Percentiles rank a stretch among this genome's conserved stretches.
Conservation (phyloP, 2,329 filamentous ascomycete genomes). For the Aspergillus puulaauensis region DNA sequence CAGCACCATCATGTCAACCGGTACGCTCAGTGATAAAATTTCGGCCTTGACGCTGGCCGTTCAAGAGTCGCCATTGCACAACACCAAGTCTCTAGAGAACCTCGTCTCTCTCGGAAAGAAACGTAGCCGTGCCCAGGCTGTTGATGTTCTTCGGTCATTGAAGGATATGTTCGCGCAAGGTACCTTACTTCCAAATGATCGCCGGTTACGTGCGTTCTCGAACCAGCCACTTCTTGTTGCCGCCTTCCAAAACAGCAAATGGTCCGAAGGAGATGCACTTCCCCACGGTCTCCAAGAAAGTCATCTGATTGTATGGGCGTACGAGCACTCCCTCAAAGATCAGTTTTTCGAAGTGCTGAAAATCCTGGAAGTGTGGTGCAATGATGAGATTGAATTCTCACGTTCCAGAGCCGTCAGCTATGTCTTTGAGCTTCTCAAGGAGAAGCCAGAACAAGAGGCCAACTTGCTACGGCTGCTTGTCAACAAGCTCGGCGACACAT, state of each 20-base stretch:
- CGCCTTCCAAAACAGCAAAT: constrained; percentile 66
- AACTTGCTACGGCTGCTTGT: constrained; percentile 88
- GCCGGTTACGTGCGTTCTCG: constrained; percentile 76
- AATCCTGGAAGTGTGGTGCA: constrained; percentile 87
- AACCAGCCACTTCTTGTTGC: constrained; percentile 75
- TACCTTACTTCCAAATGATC: constrained; percentile 75
- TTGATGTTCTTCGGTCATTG: constrained; percentile 86
- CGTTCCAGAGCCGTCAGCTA: constrained; percentile 85
- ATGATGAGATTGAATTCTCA: constrained; percentile 92
- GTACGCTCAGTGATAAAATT: constrained; percentile 94
- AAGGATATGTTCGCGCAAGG: constrained; percentile 94
- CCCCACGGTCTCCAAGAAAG: constrained; percentile 71
- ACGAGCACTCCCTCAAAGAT: constrained; percentile 92
- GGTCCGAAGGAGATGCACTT: constrained; percentile 68
- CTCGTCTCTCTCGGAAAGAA: constrained; percentile 83
- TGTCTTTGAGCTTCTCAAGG: constrained; percentile 84
- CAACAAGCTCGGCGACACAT: constrained; percentile 94
- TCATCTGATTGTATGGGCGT: constrained; percentile 85
- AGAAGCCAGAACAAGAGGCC: constrained; percentile 96
- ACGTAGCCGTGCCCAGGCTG: constrained; percentile 86
- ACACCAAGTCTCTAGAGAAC: constrained; percentile 82
- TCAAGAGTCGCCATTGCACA: constrained; percentile 95
- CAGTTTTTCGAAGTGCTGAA: constrained; percentile 92
- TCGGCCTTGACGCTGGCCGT: constrained; percentile 91
- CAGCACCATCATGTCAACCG: constrained; percentile 93